These are phyloP conservation scores for Penicillium crystallinum DNA, from an alignment of 495 filamentous ascomycete genomes.

Conservation along the genomic window DNA sequence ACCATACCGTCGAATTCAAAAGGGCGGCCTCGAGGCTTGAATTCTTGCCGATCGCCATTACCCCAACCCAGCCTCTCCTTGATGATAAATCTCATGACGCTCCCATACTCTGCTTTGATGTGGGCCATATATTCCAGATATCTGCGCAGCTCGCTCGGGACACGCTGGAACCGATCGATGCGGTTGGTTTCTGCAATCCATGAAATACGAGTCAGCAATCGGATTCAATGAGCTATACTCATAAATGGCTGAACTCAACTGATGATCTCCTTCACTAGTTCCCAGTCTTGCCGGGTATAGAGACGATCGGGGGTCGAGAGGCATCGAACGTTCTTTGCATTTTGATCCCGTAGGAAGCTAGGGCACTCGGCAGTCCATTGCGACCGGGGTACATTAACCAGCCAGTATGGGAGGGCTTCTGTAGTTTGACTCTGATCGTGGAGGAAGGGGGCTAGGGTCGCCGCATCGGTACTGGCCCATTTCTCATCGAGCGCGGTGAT, in stretches of 20 bases:
- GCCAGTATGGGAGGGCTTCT: constrained; percentile 65
- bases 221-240: neutral
- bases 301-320: constrained; percentile 59
- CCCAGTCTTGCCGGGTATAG: constrained; percentile 57
- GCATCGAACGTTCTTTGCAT: constrained; percentile 45
- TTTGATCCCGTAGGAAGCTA: constrained; percentile 54
- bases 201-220: neutral
- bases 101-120: constrained; percentile 60
- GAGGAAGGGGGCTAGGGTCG: constrained; percentile 8
- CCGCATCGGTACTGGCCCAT: constrained; percentile 15
- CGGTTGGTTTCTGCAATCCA: constrained; percentile 50
- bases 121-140: constrained; percentile 63
- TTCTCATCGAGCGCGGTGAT: constrained; percentile 24
- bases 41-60: constrained; percentile 27
- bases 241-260: constrained; percentile 25
- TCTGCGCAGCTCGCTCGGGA: constrained; percentile 65
- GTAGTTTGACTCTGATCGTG: constrained; percentile 1
- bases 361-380: constrained; percentile 63
- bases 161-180: constrained; percentile 67
- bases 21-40: constrained; percentile 40
- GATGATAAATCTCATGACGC: constrained; percentile 69
- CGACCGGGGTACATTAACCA: constrained; percentile 63
- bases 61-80: constrained; percentile 62
- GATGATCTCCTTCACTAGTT: constrained; percentile 56
- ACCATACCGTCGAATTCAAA: constrained; percentile 49